phyloP scores from a whole-genome alignment of 352 stramenopile genomes.

The Pythium catenulatum region DNA sequence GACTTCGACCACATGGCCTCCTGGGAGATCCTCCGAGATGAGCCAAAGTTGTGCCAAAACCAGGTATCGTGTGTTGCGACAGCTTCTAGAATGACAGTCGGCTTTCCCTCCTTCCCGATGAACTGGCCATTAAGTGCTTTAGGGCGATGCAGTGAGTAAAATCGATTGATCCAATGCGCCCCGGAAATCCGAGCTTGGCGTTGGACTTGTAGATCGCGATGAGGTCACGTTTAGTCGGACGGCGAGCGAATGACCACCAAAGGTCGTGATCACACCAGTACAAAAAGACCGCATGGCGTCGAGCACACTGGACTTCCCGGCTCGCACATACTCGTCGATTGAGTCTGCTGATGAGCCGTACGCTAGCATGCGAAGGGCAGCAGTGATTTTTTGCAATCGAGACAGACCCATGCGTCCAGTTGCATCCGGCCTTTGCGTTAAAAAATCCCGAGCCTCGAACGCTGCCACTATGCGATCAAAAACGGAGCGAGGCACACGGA shows the following conservation, averaged over 20 bases:
- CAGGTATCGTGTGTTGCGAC: too few species aligned
- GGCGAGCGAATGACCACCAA: conserved; percentile 35
- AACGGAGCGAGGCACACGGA: too few species aligned
- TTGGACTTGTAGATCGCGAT: conserved; percentile 9
- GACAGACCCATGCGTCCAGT: not conserved
- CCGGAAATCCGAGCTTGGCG: conserved; percentile 25
- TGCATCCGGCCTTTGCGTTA: not conserved
- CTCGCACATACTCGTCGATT: conserved; percentile 4
- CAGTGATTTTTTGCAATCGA: not conserved
- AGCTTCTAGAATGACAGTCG: too few species aligned
- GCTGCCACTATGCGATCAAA: too few species aligned
- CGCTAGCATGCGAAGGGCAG: not conserved
- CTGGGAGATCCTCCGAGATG: too few species aligned
- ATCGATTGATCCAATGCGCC: conserved; percentile 58
- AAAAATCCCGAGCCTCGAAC: too few species aligned
- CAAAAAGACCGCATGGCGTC: conserved; percentile 13
- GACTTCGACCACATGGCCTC: too few species aligned
- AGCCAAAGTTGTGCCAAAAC: too few species aligned
- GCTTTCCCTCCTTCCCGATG: too few species aligned
- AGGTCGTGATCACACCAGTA: not conserved
- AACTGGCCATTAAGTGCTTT: too few species aligned
- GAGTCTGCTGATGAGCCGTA: not conserved
- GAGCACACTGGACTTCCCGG: conserved; percentile 29
- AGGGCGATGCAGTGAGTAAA: conserved; percentile 63
- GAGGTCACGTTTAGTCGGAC: conserved; percentile 20